These are phyloP conservation scores for Harrya chromipes DNA, from an alignment of 768 basidiomycete genomes.

Conservation along the genomic window DNA sequence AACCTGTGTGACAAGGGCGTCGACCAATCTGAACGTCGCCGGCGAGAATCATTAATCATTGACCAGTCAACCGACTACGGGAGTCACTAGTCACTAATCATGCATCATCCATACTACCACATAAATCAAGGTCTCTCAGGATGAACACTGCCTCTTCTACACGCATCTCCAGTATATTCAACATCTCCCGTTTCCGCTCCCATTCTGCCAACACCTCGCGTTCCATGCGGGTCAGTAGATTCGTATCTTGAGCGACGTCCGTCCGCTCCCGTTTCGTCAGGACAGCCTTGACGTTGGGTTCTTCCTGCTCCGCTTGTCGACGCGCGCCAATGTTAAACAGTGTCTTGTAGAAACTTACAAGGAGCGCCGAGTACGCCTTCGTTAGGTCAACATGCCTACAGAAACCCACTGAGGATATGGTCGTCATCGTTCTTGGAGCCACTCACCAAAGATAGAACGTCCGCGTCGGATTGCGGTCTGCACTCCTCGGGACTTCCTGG, in stretches of 20 bases:
- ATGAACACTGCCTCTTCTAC: constrained; percentile 90
- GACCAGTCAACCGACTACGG: too few relatives aligned
- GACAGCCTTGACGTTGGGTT: constrained; percentile 63
- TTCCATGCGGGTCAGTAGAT: constrained; percentile 69
- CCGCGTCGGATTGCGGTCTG: constrained; percentile 83
- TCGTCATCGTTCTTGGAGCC: background rate
- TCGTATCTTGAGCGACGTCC: constrained; percentile 78
- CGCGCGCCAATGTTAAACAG: constrained; percentile 81
- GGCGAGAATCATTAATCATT: too few relatives aligned
- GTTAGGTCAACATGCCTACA: constrained; percentile 85
- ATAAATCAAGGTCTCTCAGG: constrained; percentile 68
- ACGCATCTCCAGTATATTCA: constrained; percentile 78
- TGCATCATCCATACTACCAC: constrained; percentile 47
- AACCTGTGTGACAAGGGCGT: too few relatives aligned
- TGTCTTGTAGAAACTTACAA: constrained; percentile 84
- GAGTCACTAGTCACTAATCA: constrained; percentile 7
- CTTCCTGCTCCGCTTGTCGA: constrained; percentile 69
- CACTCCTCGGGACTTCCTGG: constrained; percentile 89
- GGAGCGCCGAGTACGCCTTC: constrained; percentile 75
- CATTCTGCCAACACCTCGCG: constrained; percentile 70
- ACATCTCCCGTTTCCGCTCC: constrained; percentile 68
- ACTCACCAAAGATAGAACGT: constrained; percentile 90
- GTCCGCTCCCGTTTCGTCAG: constrained; percentile 76
- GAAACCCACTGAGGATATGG: background rate
- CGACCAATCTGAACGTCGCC: too few relatives aligned